Conservation (phyloP, 2,329 filamentous ascomycete genomes). For the Sporothrix curviconia region DNA sequence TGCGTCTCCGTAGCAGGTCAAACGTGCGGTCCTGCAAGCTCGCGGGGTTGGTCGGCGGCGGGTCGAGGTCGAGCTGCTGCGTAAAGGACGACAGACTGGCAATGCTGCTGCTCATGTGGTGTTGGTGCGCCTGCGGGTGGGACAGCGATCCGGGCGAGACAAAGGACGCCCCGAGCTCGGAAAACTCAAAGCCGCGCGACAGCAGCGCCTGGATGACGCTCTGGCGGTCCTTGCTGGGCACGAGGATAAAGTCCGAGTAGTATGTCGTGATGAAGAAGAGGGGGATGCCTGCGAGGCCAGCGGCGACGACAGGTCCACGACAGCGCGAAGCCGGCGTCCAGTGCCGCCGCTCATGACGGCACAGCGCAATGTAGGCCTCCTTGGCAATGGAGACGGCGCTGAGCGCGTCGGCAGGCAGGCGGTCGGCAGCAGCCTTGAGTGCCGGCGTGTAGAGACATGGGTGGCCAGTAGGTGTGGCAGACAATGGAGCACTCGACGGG, state of each 20-base stretch:
- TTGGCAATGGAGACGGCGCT: slow-evolving; percentile 64
- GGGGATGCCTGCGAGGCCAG: slow-evolving; percentile 87
- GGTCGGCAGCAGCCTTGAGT: slow-evolving; percentile 39
- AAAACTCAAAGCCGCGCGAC: slow-evolving; percentile 76
- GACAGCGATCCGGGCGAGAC: slow-evolving; percentile 44
- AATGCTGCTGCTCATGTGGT: slow-evolving; percentile 9
- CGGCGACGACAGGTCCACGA: slow-evolving; percentile 85
- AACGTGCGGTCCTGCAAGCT: slow-evolving; percentile 84
- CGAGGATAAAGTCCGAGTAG: slow-evolving; percentile 93
- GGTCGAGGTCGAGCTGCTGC: slow-evolving; percentile 47
- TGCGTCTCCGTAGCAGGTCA: slow-evolving; percentile 67
- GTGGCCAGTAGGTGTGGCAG: slow-evolving; percentile 70
- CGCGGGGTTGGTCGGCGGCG: slow-evolving; percentile 67
- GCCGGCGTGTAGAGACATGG: slow-evolving; percentile 69
- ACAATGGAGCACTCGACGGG: slow-evolving; percentile 89
- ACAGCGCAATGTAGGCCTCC: slow-evolving; percentile 82
- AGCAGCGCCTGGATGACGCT: slow-evolving; percentile 73
- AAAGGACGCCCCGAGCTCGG: slow-evolving; percentile 61
- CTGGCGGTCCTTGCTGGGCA: slow-evolving; percentile 66
- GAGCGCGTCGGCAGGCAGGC: slow-evolving; percentile 48
- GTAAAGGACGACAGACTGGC: slow-evolving; percentile 31
- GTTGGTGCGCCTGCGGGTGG: slow-evolving; percentile 21
- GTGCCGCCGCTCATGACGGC: slow-evolving; percentile 81
- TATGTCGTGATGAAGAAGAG: slow-evolving; percentile 99
- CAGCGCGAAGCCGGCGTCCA: slow-evolving; percentile 85